phyloP scores from a whole-genome alignment of 805 yeast species.

The Candida germanica region DNA sequence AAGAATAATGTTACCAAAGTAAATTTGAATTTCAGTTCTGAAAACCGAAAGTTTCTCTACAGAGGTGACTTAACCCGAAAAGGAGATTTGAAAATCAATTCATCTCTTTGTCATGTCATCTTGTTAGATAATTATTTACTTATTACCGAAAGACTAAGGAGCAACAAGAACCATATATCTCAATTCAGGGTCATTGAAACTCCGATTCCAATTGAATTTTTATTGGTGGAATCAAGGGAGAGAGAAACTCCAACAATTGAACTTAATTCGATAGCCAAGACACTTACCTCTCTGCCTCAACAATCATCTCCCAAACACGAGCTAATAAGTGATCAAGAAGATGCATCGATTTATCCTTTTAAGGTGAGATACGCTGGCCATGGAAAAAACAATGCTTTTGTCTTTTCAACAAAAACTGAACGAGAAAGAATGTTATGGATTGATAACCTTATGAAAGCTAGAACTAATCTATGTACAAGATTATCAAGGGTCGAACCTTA shows the following conservation, averaged over 20 bases:
- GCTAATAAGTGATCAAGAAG: constrained; percentile 20
- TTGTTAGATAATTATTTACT: constrained; percentile 69
- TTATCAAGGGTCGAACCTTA: constrained; percentile 50
- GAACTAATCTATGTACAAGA: constrained; percentile 26
- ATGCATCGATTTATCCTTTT: constrained; percentile 39
- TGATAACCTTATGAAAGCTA: constrained; percentile 16
- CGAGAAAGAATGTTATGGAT: constrained; percentile 62
- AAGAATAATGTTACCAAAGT: constrained; percentile 42
- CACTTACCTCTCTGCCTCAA: constrained; percentile 16
- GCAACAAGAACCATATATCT: constrained; percentile 26
- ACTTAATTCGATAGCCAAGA: constrained; percentile 15
- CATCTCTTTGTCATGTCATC: constrained; percentile 49
- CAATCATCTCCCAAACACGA: constrained; percentile 8
- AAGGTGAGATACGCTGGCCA: constrained; percentile 54
- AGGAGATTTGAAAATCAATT: constrained; percentile 62
- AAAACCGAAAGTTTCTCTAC: constrained; percentile 52
- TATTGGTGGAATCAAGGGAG: constrained; percentile 49
- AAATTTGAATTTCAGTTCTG: constrained; percentile 51
- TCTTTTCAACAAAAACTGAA: constrained; percentile 45
- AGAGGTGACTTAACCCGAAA: constrained; percentile 59
- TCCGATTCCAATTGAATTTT: constrained; percentile 60
- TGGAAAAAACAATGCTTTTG: constrained; percentile 53
- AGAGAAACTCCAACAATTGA: constrained; percentile 18
- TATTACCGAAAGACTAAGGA: constrained; percentile 55
- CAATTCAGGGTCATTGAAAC: constrained; percentile 46